phyloP scores from a whole-genome alignment of 2,329 filamentous ascomycete species.

The Aspergillus tanneri region DNA sequence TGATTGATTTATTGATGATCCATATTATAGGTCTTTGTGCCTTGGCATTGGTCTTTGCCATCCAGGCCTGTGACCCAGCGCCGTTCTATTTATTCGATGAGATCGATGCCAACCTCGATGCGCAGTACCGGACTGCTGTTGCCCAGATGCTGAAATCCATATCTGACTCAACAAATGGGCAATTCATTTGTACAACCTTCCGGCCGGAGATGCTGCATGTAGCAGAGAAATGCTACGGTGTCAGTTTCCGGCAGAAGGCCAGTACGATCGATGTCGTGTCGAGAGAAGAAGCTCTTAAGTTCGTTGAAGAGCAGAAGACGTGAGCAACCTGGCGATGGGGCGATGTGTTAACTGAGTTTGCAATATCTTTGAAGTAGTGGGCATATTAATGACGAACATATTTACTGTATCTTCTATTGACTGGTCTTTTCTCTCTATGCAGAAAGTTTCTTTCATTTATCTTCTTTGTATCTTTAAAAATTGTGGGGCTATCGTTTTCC shows the following conservation, averaged over 20 bases:
- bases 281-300: slow-evolving; percentile 82
- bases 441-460: background rate
- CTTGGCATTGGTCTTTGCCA: slow-evolving; percentile 97
- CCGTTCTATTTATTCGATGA: slow-evolving; percentile 99
- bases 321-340: slow-evolving; percentile 19
- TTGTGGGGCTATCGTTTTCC: background rate
- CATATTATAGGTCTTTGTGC: slow-evolving; percentile 74
- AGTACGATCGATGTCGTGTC: slow-evolving; percentile 89
- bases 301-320: slow-evolving; percentile 80
- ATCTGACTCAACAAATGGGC: slow-evolving; percentile 58
- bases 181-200: slow-evolving; percentile 99
- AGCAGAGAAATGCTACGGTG: slow-evolving; percentile 96
- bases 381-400: slow-evolving; percentile 14
- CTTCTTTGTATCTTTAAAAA: slow-evolving; percentile 9
- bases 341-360: background rate
- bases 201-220: slow-evolving; percentile 92
- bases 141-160: slow-evolving; percentile 82
- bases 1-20: slow-evolving; percentile 4
- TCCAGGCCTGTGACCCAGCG: slow-evolving; percentile 94
- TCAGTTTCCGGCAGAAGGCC: slow-evolving; percentile 87
- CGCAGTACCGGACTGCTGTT: slow-evolving; percentile 95
- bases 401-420: slow-evolving; percentile 7
- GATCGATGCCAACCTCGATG: slow-evolving; percentile 96
- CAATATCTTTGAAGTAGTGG: slow-evolving; percentile 11
- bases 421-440: slow-evolving; percentile 1